A percentile compares a stretch with the other conserved stretches of the same genome.
Conservation (phyloP, 1,284 basidiomycete genomes). For the Gymnopus androsaceus region DNA sequence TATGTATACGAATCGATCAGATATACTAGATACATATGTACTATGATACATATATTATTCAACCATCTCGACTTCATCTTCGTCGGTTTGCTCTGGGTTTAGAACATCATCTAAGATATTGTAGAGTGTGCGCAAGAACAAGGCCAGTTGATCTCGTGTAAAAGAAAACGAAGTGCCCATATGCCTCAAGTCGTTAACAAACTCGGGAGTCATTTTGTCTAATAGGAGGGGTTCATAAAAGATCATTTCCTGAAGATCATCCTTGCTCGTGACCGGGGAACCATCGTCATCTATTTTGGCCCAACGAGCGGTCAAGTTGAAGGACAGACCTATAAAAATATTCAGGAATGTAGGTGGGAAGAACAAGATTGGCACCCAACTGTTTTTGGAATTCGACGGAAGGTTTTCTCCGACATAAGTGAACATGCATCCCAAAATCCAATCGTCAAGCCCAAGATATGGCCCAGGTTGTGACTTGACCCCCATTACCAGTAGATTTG, state of each 20-base stretch:
- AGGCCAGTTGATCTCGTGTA: conserved; percentile 58
- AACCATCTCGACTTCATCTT: neutral
- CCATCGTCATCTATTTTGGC: conserved; percentile 34
- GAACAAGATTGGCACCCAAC: conserved; percentile 16
- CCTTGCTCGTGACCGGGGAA: conserved; percentile 28
- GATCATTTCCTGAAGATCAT: conserved; percentile 48
- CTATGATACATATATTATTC: neutral
- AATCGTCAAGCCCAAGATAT: conserved; percentile 42
- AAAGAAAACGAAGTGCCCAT: conserved; percentile 68
- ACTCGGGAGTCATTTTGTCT: conserved; percentile 57
- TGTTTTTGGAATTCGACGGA: conserved; percentile 31
- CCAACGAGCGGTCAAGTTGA: conserved; percentile 51
- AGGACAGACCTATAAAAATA: conserved; percentile 52
- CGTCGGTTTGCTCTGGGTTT: neutral
- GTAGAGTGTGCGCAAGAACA: conserved; percentile 55
- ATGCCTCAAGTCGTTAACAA: conserved; percentile 59
- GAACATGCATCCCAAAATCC: conserved; percentile 52
- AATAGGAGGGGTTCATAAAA: conserved; percentile 66
- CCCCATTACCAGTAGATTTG: conserved; percentile 54
- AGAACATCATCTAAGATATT: conserved; percentile 10
- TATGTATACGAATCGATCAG: too few relatives aligned
- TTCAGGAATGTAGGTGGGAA: neutral
- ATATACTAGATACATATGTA: too few relatives aligned
- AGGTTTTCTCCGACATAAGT: conserved; percentile 43
- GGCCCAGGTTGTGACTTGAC: conserved; percentile 43